Evolutionary conservation across 805 yeast species (phyloP), one percentile per base, ranked within the genome.

Genomic region (Candida dajiaensis): DNA sequence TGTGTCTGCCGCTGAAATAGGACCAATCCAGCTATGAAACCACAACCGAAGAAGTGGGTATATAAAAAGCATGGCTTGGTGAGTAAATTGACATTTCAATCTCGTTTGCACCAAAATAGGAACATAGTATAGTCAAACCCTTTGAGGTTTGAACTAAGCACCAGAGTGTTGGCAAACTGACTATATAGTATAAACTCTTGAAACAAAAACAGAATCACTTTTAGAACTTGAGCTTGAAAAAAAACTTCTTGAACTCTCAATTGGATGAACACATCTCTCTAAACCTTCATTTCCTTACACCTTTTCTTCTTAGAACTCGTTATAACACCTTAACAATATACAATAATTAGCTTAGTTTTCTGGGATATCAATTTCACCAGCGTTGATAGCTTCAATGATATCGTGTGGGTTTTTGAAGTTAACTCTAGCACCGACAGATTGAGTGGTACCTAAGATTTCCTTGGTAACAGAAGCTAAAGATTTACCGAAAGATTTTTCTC

Each of bases 371-470:
- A 94, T 84, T 77, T 89, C 97, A 77, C 99, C 99, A 75, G 85
- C 92, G 80, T 92, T 83, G 74, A 94, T 94, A 74, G 92, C 97
- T 65, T 90, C 99, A 69, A 94, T 92, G 79, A 92, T 85, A 76
- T 87, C 97, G 74, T 94, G 98, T 65, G 99, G 97, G 84, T 92
- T 92, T 84, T 94, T 92, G 79, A 90, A 95, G 77, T 89, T 92
- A 71, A 94, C 97, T 79, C 97, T 90, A 80, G 97, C 90, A 69
- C 99, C 99, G 70, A 94, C 95, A 59, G 97, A 90, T 81, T 92
- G 98, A 67, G 98, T 97, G 74, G 99, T 94, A 76, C 99, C 99
- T 72, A 94, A 85, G 71, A 94, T 87, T 83, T 94, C 99, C 84
- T 94, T 94, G 68, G 96, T 80, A 64, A 94, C 96, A 55, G 97